phyloP scores from a whole-genome alignment of 768 basidiomycete genomes.

The Russula griseocarnosa region DNA sequence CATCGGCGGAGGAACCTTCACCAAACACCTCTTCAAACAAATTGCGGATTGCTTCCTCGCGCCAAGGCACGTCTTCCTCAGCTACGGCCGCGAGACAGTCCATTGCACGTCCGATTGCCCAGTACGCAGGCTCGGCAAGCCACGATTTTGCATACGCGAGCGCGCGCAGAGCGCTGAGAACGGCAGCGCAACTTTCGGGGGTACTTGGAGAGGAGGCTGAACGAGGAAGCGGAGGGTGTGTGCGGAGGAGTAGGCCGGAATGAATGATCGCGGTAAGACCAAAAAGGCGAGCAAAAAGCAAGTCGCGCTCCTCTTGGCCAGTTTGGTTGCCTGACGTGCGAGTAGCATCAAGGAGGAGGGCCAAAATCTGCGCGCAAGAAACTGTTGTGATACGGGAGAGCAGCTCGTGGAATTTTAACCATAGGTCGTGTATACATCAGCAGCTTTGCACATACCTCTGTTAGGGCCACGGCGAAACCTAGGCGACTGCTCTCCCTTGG shows the following conservation, averaged over 20 bases:
- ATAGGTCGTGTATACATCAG: conserved; percentile 7
- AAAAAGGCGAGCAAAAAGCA: conserved; percentile 88
- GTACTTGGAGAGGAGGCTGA: conserved; percentile 55
- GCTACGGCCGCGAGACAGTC: conserved; percentile 45
- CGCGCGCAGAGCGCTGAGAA: conserved; percentile 55
- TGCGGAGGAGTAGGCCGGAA: conserved; percentile 74
- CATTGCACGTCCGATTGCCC: conserved; percentile 63
- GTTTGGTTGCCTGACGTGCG: conserved; percentile 72
- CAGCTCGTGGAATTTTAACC: conserved; percentile 46
- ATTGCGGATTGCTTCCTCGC: conserved; percentile 52
- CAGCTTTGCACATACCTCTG: conserved; percentile 60
- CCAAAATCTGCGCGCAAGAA: conserved; percentile 69
- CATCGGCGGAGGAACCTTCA: conserved; percentile 31
- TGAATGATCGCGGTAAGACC: conserved; percentile 82
- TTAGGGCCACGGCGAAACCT: conserved; percentile 93
- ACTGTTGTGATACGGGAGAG: conserved; percentile 74
- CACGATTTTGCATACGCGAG: conserved; percentile 84
- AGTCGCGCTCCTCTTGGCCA: conserved; percentile 89
- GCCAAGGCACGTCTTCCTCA: conserved; percentile 65
- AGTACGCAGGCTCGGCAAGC: conserved; percentile 90
- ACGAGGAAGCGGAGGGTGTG: conserved; percentile 50
- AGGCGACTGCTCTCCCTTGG: conserved; percentile 90
- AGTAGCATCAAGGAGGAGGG: conserved; percentile 68
- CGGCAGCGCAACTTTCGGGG: conserved; percentile 53
- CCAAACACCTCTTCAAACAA: conserved; percentile 52